phyloP scores from a whole-genome alignment of 768 basidiomycete genomes.

The Suillus weaverae region DNA sequence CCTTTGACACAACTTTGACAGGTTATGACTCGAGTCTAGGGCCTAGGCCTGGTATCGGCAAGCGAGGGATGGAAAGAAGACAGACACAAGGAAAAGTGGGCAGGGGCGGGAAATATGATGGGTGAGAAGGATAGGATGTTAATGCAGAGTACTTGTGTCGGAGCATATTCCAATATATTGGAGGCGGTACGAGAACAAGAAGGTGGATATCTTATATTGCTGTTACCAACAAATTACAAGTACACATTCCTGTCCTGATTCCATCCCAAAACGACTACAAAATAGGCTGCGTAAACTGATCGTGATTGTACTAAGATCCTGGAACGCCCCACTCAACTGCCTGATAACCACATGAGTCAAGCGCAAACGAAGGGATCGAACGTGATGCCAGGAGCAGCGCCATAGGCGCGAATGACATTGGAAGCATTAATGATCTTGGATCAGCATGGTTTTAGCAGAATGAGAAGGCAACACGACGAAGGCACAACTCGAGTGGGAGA shows the following conservation, averaged over 20 bases:
- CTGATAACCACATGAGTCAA: slow-evolving; percentile 68
- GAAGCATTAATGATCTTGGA: slow-evolving; percentile 57
- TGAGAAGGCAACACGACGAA: slow-evolving; percentile 14
- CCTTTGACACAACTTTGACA: too few relatives aligned
- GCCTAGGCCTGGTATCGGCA: too few relatives aligned
- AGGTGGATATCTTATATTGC: not conserved
- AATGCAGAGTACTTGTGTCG: too few relatives aligned
- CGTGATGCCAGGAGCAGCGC: slow-evolving; percentile 56
- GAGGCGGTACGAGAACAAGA: not conserved
- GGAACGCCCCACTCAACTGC: slow-evolving; percentile 73
- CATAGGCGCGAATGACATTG: slow-evolving; percentile 32
- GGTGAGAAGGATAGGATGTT: too few relatives aligned
- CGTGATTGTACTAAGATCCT: too few relatives aligned
- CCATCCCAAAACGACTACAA: slow-evolving; percentile 29
- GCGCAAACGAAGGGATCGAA: slow-evolving; percentile 87
- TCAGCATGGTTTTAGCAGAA: slow-evolving; percentile 37
- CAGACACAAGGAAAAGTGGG: too few relatives aligned
- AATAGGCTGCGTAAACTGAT: slow-evolving; percentile 47
- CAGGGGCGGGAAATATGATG: too few relatives aligned
- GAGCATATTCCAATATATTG: not conserved
- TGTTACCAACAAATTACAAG: not conserved
- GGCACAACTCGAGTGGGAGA: not conserved
- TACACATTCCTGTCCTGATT: too few relatives aligned
- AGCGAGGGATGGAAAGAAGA: too few relatives aligned
- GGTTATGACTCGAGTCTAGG: too few relatives aligned